Conservation (phyloP, 2,329 filamentous ascomycete species). For the Fusarium sp. region DNA sequence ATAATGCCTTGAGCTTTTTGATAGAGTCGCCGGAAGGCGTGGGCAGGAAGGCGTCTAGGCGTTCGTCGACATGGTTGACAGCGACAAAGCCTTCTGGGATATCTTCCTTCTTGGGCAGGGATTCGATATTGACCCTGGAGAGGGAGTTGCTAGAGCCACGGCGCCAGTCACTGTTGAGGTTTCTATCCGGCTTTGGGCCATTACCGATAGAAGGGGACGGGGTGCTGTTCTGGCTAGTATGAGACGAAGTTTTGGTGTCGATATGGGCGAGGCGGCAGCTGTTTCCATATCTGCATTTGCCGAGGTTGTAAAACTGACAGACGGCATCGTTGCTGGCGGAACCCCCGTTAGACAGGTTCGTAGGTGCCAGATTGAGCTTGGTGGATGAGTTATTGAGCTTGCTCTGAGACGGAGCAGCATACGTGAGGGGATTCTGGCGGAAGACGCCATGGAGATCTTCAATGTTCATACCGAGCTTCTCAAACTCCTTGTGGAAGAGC, state of each 20-base stretch:
- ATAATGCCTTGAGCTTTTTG: conserved; percentile 27
- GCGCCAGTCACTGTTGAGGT: conserved; percentile 8
- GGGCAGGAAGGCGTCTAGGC: conserved; percentile 31
- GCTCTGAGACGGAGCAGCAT: background rate
- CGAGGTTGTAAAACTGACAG: conserved; percentile 34
- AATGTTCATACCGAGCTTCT: conserved; percentile 61
- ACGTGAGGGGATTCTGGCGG: conserved; percentile 52
- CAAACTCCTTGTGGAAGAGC: conserved; percentile 64
- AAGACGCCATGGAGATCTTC: conserved; percentile 66
- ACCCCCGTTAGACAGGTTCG: conserved; percentile 4
- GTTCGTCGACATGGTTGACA: conserved; percentile 30
- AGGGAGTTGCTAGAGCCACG: background rate
- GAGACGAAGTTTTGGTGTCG: conserved; percentile 14
- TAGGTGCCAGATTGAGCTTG: background rate
- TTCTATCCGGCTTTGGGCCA: conserved; percentile 13
- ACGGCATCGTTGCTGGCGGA: conserved; percentile 11
- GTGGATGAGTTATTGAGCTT: conserved; percentile 1
- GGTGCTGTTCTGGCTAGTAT: conserved; percentile 21
- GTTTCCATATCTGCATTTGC: conserved; percentile 41
- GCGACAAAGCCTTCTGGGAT: conserved; percentile 28
- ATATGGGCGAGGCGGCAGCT: conserved; percentile 31
- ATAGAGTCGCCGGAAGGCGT: conserved; percentile 9
- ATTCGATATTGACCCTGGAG: conserved; percentile 18
- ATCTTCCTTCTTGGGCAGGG: conserved; percentile 22
- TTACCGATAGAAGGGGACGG: conserved; percentile 16